Evolutionary conservation across 2,329 filamentous ascomycete species (phyloP).

Genomic region (Aureobasidium sp.): DNA sequence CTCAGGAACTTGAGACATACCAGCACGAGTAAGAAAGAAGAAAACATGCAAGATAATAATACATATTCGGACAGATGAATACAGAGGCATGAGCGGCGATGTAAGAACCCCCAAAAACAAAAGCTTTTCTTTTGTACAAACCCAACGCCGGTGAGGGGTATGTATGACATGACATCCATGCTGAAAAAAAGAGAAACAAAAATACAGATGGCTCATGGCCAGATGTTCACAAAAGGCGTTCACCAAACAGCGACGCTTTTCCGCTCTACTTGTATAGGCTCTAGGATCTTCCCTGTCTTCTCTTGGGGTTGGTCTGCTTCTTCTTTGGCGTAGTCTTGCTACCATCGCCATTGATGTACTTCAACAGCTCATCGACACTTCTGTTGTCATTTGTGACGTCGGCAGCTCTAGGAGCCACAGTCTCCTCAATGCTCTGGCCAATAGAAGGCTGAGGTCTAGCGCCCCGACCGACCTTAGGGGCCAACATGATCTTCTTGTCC

Average conservation of each 20-base stretch:
- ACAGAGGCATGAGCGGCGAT: slow-evolving; percentile 8
- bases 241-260: not conserved
- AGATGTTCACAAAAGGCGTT: not conserved
- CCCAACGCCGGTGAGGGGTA: slow-evolving; percentile 11
- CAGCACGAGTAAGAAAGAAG: not conserved
- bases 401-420: slow-evolving; percentile 1
- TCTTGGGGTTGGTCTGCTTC: slow-evolving; percentile 37
- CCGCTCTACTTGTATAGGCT: not conserved
- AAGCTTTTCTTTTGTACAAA: slow-evolving; percentile 13
- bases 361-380: slow-evolving; percentile 86
- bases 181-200: not conserved
- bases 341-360: slow-evolving; percentile 76
- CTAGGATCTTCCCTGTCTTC: slow-evolving; percentile 16
- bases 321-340: slow-evolving; percentile 37
- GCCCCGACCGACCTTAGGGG: slow-evolving; percentile 49
- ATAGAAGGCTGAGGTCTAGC: slow-evolving; percentile 56
- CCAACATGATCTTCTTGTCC: slow-evolving; percentile 41
- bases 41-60: not conserved
- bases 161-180: slow-evolving; percentile 1
- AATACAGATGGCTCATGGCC: slow-evolving; percentile 2
- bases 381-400: slow-evolving; percentile 32
- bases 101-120: not conserved
- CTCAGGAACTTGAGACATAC: too few relatives aligned
- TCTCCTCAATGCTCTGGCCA: slow-evolving; percentile 38
- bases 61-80: not conserved